Percentiles rank a stretch among this genome's conserved stretches.
Evolutionary conservation across 2,329 filamentous ascomycete species (phyloP).

Genomic region (Fusarium graminum): DNA sequence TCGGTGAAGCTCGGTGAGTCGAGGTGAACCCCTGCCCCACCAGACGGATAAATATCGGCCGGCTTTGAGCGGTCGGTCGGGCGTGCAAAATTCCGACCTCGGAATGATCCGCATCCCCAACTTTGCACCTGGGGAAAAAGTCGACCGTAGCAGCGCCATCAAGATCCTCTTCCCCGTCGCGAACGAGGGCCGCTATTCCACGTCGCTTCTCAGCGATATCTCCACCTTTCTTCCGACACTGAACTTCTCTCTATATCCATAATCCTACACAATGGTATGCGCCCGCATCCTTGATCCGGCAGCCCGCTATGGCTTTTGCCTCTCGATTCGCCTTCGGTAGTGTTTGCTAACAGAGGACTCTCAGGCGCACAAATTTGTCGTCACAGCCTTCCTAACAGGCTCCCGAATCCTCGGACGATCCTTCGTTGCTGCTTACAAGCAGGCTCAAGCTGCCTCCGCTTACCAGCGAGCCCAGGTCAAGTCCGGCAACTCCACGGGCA

Average conservation of each 20-base stretch:
- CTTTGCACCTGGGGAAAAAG: conserved; percentile 48
- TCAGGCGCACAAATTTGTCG: conserved; percentile 88
- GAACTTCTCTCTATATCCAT: conserved; percentile 9
- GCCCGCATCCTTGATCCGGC: conserved; percentile 12
- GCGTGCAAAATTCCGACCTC: conserved; percentile 51
- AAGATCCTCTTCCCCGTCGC: conserved; percentile 43
- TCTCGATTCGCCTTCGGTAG: conserved; percentile 27
- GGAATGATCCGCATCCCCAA: conserved; percentile 46
- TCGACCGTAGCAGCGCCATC: conserved; percentile 34
- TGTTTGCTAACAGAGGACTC: conserved; percentile 34
- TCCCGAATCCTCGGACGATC: conserved; percentile 92
- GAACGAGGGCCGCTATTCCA: conserved; percentile 46
- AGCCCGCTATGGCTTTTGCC: conserved; percentile 25
- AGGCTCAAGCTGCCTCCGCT: conserved; percentile 88
- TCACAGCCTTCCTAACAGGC: conserved; percentile 93
- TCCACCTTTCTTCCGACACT: conserved; percentile 16
- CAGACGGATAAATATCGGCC: conserved; percentile 47
- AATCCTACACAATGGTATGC: conserved; percentile 50
- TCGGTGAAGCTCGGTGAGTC: conserved; percentile 30
- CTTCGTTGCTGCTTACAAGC: conserved; percentile 93
- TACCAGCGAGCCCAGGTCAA: conserved; percentile 82
- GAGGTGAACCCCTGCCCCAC: not conserved
- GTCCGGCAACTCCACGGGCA: conserved; percentile 65
- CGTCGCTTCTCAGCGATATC: conserved; percentile 40
- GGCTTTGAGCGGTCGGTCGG: conserved; percentile 29